phyloP scores from a whole-genome alignment of 805 yeast species.

The Yamadazyma olivae region DNA sequence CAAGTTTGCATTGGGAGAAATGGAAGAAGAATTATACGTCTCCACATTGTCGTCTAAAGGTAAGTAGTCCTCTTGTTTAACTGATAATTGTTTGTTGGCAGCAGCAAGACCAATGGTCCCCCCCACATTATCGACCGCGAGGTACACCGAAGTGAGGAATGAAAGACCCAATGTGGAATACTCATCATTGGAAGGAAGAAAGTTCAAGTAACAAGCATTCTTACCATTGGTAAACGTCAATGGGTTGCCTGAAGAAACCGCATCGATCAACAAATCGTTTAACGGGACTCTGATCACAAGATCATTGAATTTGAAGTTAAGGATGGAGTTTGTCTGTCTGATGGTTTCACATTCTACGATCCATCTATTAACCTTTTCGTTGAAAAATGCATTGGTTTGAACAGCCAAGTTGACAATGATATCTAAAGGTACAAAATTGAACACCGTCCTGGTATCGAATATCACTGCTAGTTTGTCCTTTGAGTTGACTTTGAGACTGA shows the following conservation, averaged over 20 bases:
- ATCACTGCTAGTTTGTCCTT: constrained; percentile 46
- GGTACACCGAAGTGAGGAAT: constrained; percentile 48
- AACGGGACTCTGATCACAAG: constrained; percentile 50
- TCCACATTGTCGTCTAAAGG: background rate
- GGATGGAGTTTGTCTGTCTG: constrained; percentile 43
- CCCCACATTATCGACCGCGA: constrained; percentile 65
- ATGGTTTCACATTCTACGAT: constrained; percentile 55
- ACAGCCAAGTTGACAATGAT: constrained; percentile 60
- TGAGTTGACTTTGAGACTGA: constrained; percentile 28
- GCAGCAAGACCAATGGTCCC: constrained; percentile 54
- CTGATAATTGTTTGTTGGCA: constrained; percentile 25
- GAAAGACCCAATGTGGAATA: constrained; percentile 57
- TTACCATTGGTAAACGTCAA: constrained; percentile 53
- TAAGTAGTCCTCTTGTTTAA: constrained; percentile 9
- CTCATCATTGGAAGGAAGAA: constrained; percentile 51
- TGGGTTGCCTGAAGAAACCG: constrained; percentile 29
- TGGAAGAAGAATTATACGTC: background rate
- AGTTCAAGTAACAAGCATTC: constrained; percentile 52
- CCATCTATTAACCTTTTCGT: constrained; percentile 49
- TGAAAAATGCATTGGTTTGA: constrained; percentile 66
- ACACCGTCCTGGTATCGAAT: constrained; percentile 53
- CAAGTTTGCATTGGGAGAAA: background rate
- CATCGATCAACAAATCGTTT: constrained; percentile 40
- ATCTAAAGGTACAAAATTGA: constrained; percentile 52
- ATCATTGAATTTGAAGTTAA: constrained; percentile 54